A percentile compares a stretch with the other conserved stretches of the same genome.
phyloP scores from a whole-genome alignment of 169 alveolate genomes.

The Eimeria tenella region DNA sequence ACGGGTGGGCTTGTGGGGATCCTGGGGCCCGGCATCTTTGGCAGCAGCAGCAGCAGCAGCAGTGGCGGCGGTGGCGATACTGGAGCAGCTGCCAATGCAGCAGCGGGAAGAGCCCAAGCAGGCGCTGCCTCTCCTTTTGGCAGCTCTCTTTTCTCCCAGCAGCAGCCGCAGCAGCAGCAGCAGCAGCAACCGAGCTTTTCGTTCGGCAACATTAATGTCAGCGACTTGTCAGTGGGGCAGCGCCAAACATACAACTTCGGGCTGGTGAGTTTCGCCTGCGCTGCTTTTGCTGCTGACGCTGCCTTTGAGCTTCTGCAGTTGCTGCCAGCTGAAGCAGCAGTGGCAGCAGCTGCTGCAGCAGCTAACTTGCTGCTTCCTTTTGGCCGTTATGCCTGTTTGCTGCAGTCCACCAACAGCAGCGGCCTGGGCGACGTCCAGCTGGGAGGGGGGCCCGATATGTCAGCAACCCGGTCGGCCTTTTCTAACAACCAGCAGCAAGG shows the following conservation, averaged over 20 bases:
- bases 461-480: neutral
- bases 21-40: neutral
- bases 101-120: neutral
- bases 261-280: constrained; percentile 16
- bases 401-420: constrained; percentile 48
- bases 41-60: constrained; percentile 56
- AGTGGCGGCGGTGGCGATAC: constrained; percentile 33
- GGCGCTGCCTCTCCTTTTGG: neutral
- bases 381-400: neutral
- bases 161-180: constrained; percentile 59
- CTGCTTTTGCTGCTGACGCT: constrained; percentile 18
- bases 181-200: constrained; percentile 50
- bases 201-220: constrained; percentile 46
- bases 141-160: constrained; percentile 9
- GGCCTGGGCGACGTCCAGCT: constrained; percentile 58
- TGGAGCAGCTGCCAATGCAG: neutral
- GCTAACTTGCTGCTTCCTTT: neutral
- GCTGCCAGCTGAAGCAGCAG: neutral
- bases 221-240: constrained; percentile 37
- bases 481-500: neutral
- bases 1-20: constrained; percentile 21
- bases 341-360: neutral
- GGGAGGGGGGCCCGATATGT: constrained; percentile 5
- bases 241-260: constrained; percentile 64
- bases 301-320: neutral